These are phyloP conservation scores for Xylariales sp. DNA, from an alignment of 2,329 filamentous ascomycete species.

Conservation along the genomic window DNA sequence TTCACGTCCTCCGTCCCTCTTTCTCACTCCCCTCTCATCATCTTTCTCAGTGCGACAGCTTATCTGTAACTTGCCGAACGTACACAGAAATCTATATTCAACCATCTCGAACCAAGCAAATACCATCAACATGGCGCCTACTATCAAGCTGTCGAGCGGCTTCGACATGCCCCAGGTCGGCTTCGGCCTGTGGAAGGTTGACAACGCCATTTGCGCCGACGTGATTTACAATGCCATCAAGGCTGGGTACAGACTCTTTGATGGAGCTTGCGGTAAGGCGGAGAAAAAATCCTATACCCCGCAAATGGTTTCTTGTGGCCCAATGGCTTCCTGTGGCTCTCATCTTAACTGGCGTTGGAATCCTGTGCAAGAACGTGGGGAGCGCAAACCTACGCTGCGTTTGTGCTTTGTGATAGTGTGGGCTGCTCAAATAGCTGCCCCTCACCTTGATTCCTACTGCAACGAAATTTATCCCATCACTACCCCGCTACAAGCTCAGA, in stretches of 20 bases:
- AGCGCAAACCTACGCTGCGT: too few relatives aligned
- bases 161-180: slow-evolving; percentile 71
- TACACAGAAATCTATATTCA: neutral
- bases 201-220: slow-evolving; percentile 67
- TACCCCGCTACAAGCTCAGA: too few relatives aligned
- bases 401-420: too few relatives aligned
- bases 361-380: too few relatives aligned
- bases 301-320: neutral
- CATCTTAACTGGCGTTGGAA: neutral
- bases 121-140: slow-evolving; percentile 31
- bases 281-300: neutral
- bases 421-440: too few relatives aligned
- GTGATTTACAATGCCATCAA: slow-evolving; percentile 73
- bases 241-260: slow-evolving; percentile 55
- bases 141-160: slow-evolving; percentile 61
- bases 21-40: too few relatives aligned
- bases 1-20: too few relatives aligned
- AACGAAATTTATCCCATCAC: too few relatives aligned
- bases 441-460: too few relatives aligned
- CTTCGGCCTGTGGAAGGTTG: slow-evolving; percentile 82
- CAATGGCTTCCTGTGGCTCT: neutral
- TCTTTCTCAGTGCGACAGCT: neutral
- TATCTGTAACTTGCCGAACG: neutral
- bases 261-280: slow-evolving; percentile 55
- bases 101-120: slow-evolving; percentile 1